A percentile compares a stretch with the other conserved stretches of the same genome.
phyloP scores from a whole-genome alignment of 495 filamentous ascomycete species.

The Podospora appendiculata region DNA sequence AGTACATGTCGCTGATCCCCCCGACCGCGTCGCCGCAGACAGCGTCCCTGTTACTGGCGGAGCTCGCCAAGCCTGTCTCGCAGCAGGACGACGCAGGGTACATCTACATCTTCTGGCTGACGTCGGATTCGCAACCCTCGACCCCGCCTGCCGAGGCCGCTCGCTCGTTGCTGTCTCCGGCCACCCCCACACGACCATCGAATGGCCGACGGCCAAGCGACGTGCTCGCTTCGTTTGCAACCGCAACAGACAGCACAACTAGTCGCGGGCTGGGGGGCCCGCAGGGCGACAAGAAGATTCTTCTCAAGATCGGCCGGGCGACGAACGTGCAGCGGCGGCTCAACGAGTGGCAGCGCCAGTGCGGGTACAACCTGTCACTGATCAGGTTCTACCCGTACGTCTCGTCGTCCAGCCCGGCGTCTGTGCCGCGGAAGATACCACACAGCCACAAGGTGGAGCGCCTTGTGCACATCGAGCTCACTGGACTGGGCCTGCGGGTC shows the following conservation, averaged over 20 bases:
- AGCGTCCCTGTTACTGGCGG: conserved; percentile 57
- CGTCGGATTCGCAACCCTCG: conserved; percentile 42
- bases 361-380: conserved; percentile 75
- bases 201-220: conserved; percentile 55
- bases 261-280: conserved; percentile 6
- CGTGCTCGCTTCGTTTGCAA: conserved; percentile 52
- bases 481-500: conserved; percentile 56
- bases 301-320: conserved; percentile 89
- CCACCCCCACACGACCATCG: conserved; percentile 27
- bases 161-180: conserved; percentile 45
- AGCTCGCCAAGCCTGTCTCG: conserved; percentile 78
- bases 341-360: conserved; percentile 90
- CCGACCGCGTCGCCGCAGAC: conserved; percentile 51
- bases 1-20: conserved; percentile 64
- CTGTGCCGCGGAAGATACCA: conserved; percentile 60
- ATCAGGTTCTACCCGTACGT: conserved; percentile 89
- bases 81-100: conserved; percentile 76
- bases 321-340: conserved; percentile 85
- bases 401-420: conserved; percentile 35
- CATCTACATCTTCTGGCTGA: conserved; percentile 98
- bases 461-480: conserved; percentile 84
- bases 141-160: conserved; percentile 51
- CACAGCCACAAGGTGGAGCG: conserved; percentile 85
- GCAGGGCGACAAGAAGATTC: conserved; percentile 41
- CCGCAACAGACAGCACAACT: conserved; percentile 9